Percentiles rank a stretch among this genome's conserved stretches.
Conservation (phyloP, 1,284 basidiomycete genomes). For the Ganoderma meredithae region DNA sequence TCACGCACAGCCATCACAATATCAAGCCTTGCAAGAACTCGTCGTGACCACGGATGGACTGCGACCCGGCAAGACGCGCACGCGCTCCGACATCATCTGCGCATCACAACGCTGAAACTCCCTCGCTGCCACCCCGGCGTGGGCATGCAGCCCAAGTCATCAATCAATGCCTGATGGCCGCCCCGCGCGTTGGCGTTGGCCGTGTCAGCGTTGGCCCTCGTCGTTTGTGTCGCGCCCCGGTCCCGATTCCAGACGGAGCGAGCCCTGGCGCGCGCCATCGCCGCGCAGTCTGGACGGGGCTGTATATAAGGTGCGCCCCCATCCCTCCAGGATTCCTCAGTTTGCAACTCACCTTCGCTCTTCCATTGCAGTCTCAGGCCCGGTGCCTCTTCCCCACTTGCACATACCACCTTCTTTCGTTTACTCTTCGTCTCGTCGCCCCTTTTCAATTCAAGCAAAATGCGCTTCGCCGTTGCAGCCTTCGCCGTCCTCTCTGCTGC, state of each 20-base stretch:
- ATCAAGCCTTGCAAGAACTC: background rate
- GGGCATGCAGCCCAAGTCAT: background rate
- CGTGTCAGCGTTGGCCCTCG: background rate
- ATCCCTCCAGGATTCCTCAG: constrained; percentile 9
- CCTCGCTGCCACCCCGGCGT: background rate
- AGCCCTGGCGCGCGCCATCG: constrained; percentile 5
- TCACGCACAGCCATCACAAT: background rate
- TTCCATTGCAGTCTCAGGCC: constrained; percentile 27
- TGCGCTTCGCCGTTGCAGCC: constrained; percentile 28
- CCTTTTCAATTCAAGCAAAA: constrained; percentile 19
- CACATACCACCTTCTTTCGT: constrained; percentile 23
- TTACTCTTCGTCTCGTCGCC: constrained; percentile 6
- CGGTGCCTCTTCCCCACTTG: constrained; percentile 29
- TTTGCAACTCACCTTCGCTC: constrained; percentile 27
- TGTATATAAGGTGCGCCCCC: constrained; percentile 11
- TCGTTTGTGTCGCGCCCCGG: background rate
- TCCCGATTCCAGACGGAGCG: constrained; percentile 8
- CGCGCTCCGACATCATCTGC: background rate
- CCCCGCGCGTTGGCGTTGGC: background rate
- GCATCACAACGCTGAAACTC: background rate
- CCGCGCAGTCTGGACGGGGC: background rate
- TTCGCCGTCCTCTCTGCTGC: constrained; percentile 23
- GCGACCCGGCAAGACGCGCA: background rate
- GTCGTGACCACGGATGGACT: background rate
- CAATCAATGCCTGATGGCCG: constrained; percentile 7